Evolutionary conservation across 2,329 filamentous ascomycete species (phyloP), one percentile per base, ranked within the genome.

Genomic region (Penicillium sp.): DNA sequence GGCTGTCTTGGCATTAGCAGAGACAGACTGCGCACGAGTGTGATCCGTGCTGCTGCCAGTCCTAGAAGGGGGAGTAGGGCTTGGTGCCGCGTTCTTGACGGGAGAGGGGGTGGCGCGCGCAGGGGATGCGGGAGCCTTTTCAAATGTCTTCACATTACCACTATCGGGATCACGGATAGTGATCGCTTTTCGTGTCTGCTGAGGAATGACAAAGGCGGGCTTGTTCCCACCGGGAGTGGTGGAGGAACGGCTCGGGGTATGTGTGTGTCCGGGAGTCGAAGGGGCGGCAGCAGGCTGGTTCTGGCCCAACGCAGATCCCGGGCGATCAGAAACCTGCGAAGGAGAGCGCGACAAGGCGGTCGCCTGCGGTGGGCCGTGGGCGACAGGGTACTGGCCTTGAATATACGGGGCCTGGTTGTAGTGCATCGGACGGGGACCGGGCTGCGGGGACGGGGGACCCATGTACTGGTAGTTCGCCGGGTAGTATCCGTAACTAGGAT

Each of bases 81-180:
- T 91, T 8, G 91, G 88, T 56, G 92, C 86, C 23, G 91, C 84
- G 7, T 80, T 77, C 62, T 82, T 87, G 21, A 86, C 87, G 47
- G 88, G 82, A 44, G 86, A 85, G 61, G 85, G 79, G 49, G 79
- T 83, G 30, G 84, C 82, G 60, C 83, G 85, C 21, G 84, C 79
- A 19, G 84, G 82, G 17, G 85, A 84, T 15, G 89, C 87, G 21
- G 90, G 88, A 1, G 88, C 87, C 78, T 90, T 91, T 58, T 86
- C 74, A 81, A 91, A 81, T 83, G 85, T 83, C 69, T 92, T 88
- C 13, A 97, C 82, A 31, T 88, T 86, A 73, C 95, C 92, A 65
- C 92, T 93, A 60, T 89, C 85, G 31, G 90, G 85, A 71, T 92
- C 91, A 83, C 92, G 96, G 82, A 97, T 97, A 53, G 88, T 84